Evolutionary conservation across 176 grass and related monocot species (phyloP).

Genomic region (Hyparrhenia diplandra): DNA sequence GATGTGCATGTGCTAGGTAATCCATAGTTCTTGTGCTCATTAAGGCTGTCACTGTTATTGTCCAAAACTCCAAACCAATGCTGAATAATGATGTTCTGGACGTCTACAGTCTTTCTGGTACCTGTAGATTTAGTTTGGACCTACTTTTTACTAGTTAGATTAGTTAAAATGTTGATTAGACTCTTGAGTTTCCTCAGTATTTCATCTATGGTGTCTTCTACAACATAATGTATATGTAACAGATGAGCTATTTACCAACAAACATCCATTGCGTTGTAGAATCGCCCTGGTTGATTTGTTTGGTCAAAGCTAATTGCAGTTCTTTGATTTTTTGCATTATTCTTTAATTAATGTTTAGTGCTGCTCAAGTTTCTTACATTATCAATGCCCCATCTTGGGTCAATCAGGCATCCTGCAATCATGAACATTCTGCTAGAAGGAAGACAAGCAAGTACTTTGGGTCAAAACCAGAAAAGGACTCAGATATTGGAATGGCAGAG

Average conservation of each 20-base stretch:
- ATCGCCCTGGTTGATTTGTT: not conserved
- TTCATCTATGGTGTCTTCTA: not conserved
- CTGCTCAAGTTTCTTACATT: not conserved
- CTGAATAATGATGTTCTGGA: not conserved
- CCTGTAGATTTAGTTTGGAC: not conserved
- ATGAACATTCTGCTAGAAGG: conserved; percentile 69
- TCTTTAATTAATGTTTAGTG: not conserved
- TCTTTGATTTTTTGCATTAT: not conserved
- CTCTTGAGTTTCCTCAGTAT: not conserved
- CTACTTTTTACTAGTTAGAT: not conserved
- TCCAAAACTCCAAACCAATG: not conserved
- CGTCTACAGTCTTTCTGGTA: not conserved
- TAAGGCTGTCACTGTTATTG: not conserved
- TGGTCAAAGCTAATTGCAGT: not conserved
- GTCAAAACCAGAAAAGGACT: conserved; percentile 42
- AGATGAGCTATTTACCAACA: not conserved
- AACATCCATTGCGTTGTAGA: not conserved
- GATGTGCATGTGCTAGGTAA: too few species aligned
- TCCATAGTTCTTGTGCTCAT: too few species aligned
- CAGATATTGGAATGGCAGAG: conserved; percentile 32
- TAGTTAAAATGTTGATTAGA: not conserved
- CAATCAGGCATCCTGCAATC: conserved; percentile 35
- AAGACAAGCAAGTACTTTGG: conserved; percentile 90
- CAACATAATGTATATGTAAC: not conserved
- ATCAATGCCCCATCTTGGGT: conserved; percentile 2